These are phyloP conservation scores for Sugiyamaella valdiviana DNA, from an alignment of 805 yeast species.

Conservation along the genomic window DNA sequence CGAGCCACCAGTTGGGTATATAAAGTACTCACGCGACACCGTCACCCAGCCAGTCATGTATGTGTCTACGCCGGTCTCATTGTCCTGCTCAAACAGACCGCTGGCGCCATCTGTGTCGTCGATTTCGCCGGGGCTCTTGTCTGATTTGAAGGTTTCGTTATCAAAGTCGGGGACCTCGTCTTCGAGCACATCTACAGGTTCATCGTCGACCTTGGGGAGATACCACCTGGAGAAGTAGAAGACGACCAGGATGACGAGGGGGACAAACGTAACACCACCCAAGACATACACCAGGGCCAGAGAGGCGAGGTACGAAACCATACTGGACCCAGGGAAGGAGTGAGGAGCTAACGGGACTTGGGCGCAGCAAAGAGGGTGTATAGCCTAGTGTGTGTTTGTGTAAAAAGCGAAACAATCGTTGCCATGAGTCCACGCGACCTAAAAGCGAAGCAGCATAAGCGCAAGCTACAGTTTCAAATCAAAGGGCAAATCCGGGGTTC, in stretches of 20 bases:
- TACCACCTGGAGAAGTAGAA: conserved; percentile 35
- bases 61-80: conserved; percentile 57
- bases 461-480: too few species aligned
- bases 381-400: too few species aligned
- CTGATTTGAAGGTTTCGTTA: too few species aligned
- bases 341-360: not conserved
- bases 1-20: conserved; percentile 37
- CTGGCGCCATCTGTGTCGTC: conserved; percentile 43
- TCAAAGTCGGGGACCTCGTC: conserved; percentile 21
- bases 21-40: conserved; percentile 72
- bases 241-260: conserved; percentile 41
- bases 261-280: conserved; percentile 81
- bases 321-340: not conserved
- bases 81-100: conserved; percentile 55
- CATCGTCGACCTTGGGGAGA: conserved; percentile 30
- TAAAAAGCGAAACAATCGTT: too few species aligned
- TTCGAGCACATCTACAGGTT: not conserved
- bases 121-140: not conserved
- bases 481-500: too few species aligned
- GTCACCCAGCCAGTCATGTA: conserved; percentile 67
- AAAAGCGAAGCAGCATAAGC: not conserved
- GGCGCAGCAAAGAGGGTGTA: too few species aligned
- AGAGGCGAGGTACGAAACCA: not conserved
- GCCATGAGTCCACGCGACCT: too few species aligned
- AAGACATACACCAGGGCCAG: conserved; percentile 43